phyloP scores from a whole-genome alignment of 2,329 filamentous ascomycete genomes.

The Podosphaera leucotricha region DNA sequence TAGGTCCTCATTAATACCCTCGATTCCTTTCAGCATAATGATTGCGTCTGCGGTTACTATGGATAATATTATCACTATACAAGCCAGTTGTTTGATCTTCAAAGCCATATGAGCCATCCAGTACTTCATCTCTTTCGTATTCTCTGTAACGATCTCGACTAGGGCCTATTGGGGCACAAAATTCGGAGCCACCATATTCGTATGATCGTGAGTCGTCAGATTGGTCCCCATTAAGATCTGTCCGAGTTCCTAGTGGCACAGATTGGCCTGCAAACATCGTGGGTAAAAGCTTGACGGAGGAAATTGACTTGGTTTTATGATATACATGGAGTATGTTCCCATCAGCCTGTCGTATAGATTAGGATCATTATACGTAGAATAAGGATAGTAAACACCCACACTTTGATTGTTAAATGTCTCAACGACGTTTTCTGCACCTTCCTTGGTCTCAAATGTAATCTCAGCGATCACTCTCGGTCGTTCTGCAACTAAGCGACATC shows the following conservation, averaged over 20 bases:
- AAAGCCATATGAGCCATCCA: slow-evolving; percentile 17
- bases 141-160: slow-evolving; percentile 8
- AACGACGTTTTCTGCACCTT: slow-evolving; percentile 52
- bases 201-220: slow-evolving; percentile 6
- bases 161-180: slow-evolving; percentile 9
- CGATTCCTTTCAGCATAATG: slow-evolving; percentile 7
- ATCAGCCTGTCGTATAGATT: slow-evolving; percentile 34
- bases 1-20: neutral
- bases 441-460: slow-evolving; percentile 47
- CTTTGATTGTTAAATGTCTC: slow-evolving; percentile 57
- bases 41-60: slow-evolving; percentile 1
- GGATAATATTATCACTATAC: slow-evolving; percentile 15
- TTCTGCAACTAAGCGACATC: slow-evolving; percentile 43
- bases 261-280: slow-evolving; percentile 3
- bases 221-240: slow-evolving; percentile 6
- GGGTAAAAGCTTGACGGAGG: slow-evolving; percentile 1
- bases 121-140: slow-evolving; percentile 12
- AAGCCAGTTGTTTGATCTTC: slow-evolving; percentile 13
- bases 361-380: neutral
- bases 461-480: slow-evolving; percentile 54
- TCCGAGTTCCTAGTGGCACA: slow-evolving; percentile 13
- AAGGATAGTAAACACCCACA: slow-evolving; percentile 22
- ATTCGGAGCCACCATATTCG: slow-evolving; percentile 7
- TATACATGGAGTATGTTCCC: slow-evolving; percentile 52
- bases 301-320: slow-evolving; percentile 27